A percentile compares a stretch with the other conserved stretches of the same genome.
Conservation (phyloP, 2,329 filamentous ascomycete species). For the Ceratocystis huliohia region DNA sequence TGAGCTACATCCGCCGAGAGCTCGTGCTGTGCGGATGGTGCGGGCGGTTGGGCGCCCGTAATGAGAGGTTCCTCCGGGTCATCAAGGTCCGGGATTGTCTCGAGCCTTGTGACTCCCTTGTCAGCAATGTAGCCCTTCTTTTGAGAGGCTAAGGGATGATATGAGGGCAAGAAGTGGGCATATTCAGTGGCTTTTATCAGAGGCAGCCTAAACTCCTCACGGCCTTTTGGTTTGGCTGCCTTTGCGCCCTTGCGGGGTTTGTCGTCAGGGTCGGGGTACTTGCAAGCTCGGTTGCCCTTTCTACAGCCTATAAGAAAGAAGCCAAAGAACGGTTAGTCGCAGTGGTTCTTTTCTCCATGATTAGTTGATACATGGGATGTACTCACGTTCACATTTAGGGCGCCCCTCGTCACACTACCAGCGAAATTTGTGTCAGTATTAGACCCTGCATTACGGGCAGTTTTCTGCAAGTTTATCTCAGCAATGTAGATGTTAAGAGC, state of each 20-base stretch:
- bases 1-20: slow-evolving; percentile 16
- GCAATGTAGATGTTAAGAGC: neutral
- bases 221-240: slow-evolving; percentile 29
- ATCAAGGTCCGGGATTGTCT: slow-evolving; percentile 44
- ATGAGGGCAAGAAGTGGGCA: neutral
- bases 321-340: slow-evolving; percentile 13
- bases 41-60: neutral
- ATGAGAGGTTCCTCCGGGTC: slow-evolving; percentile 27
- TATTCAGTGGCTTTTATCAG: neutral
- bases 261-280: slow-evolving; percentile 62
- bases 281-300: slow-evolving; percentile 82
- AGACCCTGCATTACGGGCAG: slow-evolving; percentile 11
- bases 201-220: slow-evolving; percentile 22
- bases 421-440: slow-evolving; percentile 24
- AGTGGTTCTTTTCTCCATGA: neutral
- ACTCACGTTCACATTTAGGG: slow-evolving; percentile 68
- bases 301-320: slow-evolving; percentile 53
- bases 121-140: neutral
- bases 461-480: neutral
- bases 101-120: slow-evolving; percentile 31
- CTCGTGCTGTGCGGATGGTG: slow-evolving; percentile 24
- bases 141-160: neutral
- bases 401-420: slow-evolving; percentile 78
- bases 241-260: neutral
- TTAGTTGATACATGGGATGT: neutral